Evolutionary conservation across 306 rosid genomes (phyloP), one percentile per base, ranked within the genome.

Genomic region (Rosa persica): DNA sequence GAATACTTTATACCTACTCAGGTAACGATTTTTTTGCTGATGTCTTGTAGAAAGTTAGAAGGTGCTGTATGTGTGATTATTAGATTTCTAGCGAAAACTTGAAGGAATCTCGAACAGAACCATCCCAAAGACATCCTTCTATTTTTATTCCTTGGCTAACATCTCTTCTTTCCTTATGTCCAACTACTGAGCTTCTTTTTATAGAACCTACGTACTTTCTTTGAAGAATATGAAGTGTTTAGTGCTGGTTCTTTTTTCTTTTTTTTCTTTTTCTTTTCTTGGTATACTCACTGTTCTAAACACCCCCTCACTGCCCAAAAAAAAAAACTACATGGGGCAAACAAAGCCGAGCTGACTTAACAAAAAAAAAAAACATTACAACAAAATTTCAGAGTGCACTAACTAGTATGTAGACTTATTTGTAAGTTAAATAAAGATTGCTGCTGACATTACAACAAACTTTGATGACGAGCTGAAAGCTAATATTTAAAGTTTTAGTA

Each of bases 1-100:
- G 98, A 95, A 78, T 92, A 87, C 84, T 88, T 92, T 79, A 74
- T 89, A 79, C 95, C 98, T 78, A 89, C 96, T 40, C 97, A 89
- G 98, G 98, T 95, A 76, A 88, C 55, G 57, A 16, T 66, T 46
- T 49, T 8, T 54, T 3, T 57, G 27, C 47, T 71, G 39, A 36
- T 62, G 0, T 44, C 19, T 12, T 75, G n/a, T n/a, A 2, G 36
- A 30, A 30, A 30, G 36, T 30, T 30, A 9, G 4, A 36, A 20
- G 34, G 22, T 52, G 19, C 6, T 51, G 40, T 38, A 27, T 43
- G 46, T 55, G 27, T 67, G 65, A n/a, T 66, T 65, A 5, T 67
- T 20, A 22, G 34, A 47, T 78, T 20, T 12, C 60, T 68, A 55
- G 22, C 42, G 20, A 54, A 44, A 55, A 16, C 19, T 20, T 57